A percentile compares a stretch with the other conserved stretches of the same genome.
phyloP scores from a whole-genome alignment of 169 alveolate genomes.

The Eimeria maxima region DNA sequence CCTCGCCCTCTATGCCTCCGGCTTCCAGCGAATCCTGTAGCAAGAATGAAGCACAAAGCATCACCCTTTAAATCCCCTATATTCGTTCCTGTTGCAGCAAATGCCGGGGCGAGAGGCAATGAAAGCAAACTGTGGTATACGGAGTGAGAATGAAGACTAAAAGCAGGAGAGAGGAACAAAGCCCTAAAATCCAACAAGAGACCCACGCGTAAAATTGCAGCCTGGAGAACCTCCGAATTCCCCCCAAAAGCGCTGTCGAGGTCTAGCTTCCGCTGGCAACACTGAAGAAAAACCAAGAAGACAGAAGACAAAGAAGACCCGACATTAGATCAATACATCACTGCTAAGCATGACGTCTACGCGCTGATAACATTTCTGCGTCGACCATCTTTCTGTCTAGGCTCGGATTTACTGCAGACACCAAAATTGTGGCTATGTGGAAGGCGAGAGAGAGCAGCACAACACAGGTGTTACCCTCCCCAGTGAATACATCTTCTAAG shows the following conservation, averaged over 20 bases:
- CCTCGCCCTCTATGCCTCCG: conserved; percentile 16
- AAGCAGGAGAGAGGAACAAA: background rate
- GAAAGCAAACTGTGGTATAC: no score
- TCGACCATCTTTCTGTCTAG: no score
- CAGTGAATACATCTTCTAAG: no score
- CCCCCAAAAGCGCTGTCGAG: conserved; percentile 93
- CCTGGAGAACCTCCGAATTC: conserved; percentile 87
- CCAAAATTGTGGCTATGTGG: background rate
- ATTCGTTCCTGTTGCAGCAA: background rate
- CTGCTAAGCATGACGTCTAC: background rate
- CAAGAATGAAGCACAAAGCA: background rate
- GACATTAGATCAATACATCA: background rate
- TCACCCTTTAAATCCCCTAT: background rate
- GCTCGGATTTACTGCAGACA: no score
- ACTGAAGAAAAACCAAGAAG: conserved; percentile 74
- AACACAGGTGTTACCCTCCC: no score
- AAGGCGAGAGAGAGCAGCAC: background rate
- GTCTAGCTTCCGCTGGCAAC: conserved; percentile 91
- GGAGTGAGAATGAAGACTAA: no score
- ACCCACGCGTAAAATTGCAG: conserved; percentile 87
- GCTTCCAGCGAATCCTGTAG: conserved; percentile 53
- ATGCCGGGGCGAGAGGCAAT: background rate
- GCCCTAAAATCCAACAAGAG: background rate
- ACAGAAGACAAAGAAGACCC: background rate
- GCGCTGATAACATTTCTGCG: no score